Evolutionary conservation across 2,329 filamentous ascomycete species (phyloP), one percentile per base, ranked within the genome.

Genomic region (Grosmannia serpens): DNA sequence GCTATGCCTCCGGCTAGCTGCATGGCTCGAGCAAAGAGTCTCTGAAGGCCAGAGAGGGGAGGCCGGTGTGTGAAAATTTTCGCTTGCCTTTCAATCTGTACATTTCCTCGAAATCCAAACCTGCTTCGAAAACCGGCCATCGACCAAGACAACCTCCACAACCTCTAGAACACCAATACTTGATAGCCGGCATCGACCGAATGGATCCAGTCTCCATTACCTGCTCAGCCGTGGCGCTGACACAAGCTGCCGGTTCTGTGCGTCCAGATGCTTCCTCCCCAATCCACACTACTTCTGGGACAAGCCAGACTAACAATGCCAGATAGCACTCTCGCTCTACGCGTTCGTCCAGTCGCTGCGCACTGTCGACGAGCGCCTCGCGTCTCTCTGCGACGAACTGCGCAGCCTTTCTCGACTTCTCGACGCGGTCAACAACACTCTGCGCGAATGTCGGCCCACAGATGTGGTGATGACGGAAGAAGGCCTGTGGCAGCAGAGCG

Each of bases 171-270:
- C n/a, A n/a, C n/a, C n/a, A n/a, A n/a, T 38, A 15, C 15, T 15
- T 38, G 13, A 38, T 5, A 13, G 9, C 2, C 15, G 35, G 17
- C 3, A 38, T 38, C 7, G 8, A 44, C 41, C 3, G 20, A 31
- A 55, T 55, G 53, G 53, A 55, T 55, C 53, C 53, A 9, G 26
- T 55, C 3, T 13, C 26, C 41, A 47, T 55, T 26, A 55, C 53
- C n/a, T 55, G 53, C 41, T 47, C 38, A 17, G 53, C 44, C 5
- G 27, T 55, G 1, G n/a, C 38, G 41, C 53, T 55, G 41, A 55
- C n/a, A 13, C 26, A 55, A 35, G 41, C 53, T 4, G 11, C 53
- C 10, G 17, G 1, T n/a, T 20, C 41, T 15, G 53, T 55, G 24
- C 20, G 41, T 55, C 11, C 9, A n/a, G 10, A 7, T n/a, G 5